These are phyloP conservation scores for Baorangia bicolor DNA, from an alignment of 768 basidiomycete genomes.

Conservation along the genomic window DNA sequence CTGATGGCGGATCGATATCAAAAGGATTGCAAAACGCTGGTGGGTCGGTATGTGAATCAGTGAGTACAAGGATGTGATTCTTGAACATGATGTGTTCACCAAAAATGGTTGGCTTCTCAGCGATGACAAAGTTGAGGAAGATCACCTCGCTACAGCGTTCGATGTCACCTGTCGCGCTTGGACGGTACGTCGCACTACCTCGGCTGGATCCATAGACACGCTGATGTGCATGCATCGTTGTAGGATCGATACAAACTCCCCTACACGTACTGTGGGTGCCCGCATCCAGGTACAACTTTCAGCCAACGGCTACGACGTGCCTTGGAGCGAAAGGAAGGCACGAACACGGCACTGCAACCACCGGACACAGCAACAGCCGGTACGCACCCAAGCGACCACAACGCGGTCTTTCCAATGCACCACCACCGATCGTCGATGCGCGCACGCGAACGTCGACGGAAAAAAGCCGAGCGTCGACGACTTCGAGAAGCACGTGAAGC, in stretches of 20 bases:
- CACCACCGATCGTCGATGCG: background rate
- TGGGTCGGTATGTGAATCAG: slow-evolving; percentile 57
- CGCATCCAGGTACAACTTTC: slow-evolving; percentile 43
- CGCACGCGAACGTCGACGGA: background rate
- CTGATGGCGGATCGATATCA: slow-evolving; percentile 45
- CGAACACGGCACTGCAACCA: slow-evolving; percentile 32
- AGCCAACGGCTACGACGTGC: too few species aligned
- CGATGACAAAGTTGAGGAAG: too few species aligned
- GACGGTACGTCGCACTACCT: too few species aligned
- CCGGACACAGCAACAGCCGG: slow-evolving; percentile 36
- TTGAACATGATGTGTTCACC: background rate
- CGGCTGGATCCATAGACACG: background rate
- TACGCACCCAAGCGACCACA: too few species aligned
- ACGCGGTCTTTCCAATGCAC: too few species aligned
- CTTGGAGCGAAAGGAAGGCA: too few species aligned
- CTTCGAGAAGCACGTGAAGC: background rate
- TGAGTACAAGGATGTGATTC: slow-evolving; percentile 25
- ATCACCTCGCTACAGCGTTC: too few species aligned
- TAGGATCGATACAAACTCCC: slow-evolving; percentile 48
- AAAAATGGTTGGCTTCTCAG: slow-evolving; percentile 22
- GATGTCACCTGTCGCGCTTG: too few species aligned
- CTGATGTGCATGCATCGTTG: background rate
- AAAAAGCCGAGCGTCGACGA: too few species aligned
- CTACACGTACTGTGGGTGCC: slow-evolving; percentile 62
- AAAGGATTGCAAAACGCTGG: slow-evolving; percentile 36